A percentile compares a stretch with the other conserved stretches of the same genome.
phyloP scores from a whole-genome alignment of 2,329 filamentous ascomycete species.

The Xylaria sp. region DNA sequence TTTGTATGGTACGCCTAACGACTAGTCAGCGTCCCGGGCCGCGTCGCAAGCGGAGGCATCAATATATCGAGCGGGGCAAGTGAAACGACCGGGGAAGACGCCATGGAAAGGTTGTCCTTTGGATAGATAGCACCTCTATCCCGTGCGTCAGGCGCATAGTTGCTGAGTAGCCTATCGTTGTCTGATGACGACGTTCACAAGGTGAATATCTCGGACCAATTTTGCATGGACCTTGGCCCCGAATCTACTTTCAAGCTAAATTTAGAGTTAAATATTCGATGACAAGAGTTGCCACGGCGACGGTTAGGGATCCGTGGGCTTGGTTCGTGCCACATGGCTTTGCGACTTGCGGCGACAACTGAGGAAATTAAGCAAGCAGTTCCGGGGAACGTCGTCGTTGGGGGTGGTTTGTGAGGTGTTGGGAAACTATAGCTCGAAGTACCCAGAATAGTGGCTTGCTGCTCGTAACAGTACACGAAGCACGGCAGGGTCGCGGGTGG shows the following conservation, averaged over 20 bases:
- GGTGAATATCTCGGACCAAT: background rate
- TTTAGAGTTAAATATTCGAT: conserved; percentile 12
- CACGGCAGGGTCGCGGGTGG: background rate
- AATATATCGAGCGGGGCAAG: background rate
- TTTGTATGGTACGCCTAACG: conserved; percentile 13
- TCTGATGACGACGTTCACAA: conserved; percentile 10
- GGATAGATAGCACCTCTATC: background rate
- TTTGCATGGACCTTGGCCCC: background rate
- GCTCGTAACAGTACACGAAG: conserved; percentile 13
- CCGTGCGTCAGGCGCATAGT: background rate
- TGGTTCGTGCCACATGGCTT: conserved; percentile 11
- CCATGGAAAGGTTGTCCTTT: background rate
- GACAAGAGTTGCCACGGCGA: background rate
- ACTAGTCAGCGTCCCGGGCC: background rate
- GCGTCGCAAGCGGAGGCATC: background rate
- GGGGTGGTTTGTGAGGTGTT: conserved; percentile 5
- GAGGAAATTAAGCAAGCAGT: background rate
- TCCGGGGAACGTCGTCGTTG: background rate
- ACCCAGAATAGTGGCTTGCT: background rate
- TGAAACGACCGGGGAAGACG: background rate
- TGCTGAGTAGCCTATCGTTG: background rate
- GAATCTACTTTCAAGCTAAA: background rate
- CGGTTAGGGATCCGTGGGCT: conserved; percentile 1
- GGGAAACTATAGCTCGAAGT: conserved; percentile 6
- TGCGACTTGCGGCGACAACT: background rate